Percentiles rank a stretch among this genome's conserved stretches.
These are phyloP conservation scores for Cryptosporidium sp. DNA, from an alignment of 169 alveolate species.

Conservation along the genomic window DNA sequence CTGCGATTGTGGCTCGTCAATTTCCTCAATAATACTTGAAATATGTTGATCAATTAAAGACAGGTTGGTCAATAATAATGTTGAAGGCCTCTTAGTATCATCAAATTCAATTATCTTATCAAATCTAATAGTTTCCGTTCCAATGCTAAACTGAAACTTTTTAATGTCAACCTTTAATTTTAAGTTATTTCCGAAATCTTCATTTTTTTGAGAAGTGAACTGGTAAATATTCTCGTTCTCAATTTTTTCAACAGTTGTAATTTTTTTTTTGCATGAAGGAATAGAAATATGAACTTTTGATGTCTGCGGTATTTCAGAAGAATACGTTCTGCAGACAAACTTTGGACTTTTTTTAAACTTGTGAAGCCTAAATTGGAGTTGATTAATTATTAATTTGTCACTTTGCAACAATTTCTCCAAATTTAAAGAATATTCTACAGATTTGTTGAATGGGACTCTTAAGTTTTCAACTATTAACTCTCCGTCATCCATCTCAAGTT, in stretches of 20 bases:
- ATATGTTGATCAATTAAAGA: conserved; percentile 6
- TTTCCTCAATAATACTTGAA: conserved; percentile 18
- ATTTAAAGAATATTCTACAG: conserved; percentile 36
- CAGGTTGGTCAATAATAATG: conserved; percentile 41
- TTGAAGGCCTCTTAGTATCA: conserved; percentile 63
- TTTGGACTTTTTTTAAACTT: conserved; percentile 45
- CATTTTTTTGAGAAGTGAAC: background rate
- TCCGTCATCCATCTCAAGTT: background rate
- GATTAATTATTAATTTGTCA: conserved; percentile 44
- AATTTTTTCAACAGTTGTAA: background rate
- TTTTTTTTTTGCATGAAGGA: conserved; percentile 18
- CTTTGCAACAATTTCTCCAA: conserved; percentile 38
- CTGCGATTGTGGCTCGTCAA: background rate
- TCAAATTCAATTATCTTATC: conserved; percentile 64
- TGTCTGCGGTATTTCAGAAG: conserved; percentile 29
- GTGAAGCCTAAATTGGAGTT: conserved; percentile 50
- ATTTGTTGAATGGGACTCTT: conserved; percentile 38
- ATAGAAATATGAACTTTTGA: conserved; percentile 49
- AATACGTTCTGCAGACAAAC: conserved; percentile 58
- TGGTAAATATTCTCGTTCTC: background rate
- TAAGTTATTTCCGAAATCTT: background rate
- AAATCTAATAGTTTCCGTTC: background rate
- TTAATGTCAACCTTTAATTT: background rate
- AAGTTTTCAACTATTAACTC: conserved; percentile 11
- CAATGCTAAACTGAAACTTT: conserved; percentile 2